These are phyloP conservation scores for Lasiodiplodia theobromae DNA, from an alignment of 2,329 filamentous ascomycete genomes.

Conservation along the genomic window DNA sequence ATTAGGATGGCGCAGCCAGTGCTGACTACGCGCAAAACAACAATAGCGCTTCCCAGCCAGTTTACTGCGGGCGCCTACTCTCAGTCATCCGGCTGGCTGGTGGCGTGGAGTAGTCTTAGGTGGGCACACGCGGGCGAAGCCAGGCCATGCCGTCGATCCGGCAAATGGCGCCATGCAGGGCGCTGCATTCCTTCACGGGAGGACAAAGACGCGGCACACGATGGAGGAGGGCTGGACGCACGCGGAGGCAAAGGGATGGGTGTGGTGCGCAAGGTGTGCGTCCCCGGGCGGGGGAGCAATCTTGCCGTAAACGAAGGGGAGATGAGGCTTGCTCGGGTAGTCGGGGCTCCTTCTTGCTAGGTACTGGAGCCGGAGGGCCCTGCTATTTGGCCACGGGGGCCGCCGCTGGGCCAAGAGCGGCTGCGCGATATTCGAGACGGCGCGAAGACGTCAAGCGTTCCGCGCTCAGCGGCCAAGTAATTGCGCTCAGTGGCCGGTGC, in stretches of 20 bases:
- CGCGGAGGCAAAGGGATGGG: slow-evolving; percentile 18
- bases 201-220: slow-evolving; percentile 17
- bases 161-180: slow-evolving; percentile 15
- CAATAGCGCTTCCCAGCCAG: not conserved
- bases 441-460: slow-evolving; percentile 23
- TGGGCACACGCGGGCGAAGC: not conserved
- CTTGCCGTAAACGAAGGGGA: slow-evolving; percentile 26
- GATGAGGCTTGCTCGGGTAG: slow-evolving; percentile 15
- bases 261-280: not conserved
- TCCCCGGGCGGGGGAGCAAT: slow-evolving; percentile 11
- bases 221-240: slow-evolving; percentile 4
- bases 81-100: slow-evolving; percentile 1
- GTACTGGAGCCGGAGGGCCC: slow-evolving; percentile 19
- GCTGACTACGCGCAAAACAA: slow-evolving; percentile 14
- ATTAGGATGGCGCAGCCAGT: slow-evolving; percentile 14
- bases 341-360: slow-evolving; percentile 3
- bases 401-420: slow-evolving; percentile 25
- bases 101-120: not conserved
- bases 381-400: slow-evolving; percentile 17
- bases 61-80: slow-evolving; percentile 11
- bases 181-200: slow-evolving; percentile 10
- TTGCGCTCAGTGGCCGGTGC: slow-evolving; percentile 29
- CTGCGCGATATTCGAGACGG: slow-evolving; percentile 28
- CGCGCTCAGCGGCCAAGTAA: slow-evolving; percentile 30
- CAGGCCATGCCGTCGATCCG: not conserved